Percentiles rank a stretch among this genome's conserved stretches.
phyloP scores from a whole-genome alignment of 768 basidiomycete species.

The Tulasnella sp. region DNA sequence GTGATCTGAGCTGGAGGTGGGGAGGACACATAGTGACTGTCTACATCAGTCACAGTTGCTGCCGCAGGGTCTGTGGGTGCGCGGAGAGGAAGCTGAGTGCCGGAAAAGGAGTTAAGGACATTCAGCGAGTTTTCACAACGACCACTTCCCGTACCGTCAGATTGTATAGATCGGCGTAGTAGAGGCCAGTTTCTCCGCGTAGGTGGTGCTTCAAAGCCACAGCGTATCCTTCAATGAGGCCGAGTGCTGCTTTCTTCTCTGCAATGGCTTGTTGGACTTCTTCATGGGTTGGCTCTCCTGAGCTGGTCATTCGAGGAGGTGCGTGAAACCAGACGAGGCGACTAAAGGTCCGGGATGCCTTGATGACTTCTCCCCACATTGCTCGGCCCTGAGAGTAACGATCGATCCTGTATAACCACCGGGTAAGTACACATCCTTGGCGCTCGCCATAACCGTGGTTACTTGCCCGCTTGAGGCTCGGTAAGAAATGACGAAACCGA shows the following conservation, averaged over 20 bases:
- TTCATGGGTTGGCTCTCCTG: background rate
- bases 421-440: background rate
- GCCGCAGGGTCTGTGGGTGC: background rate
- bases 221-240: constrained; percentile 16
- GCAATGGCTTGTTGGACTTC: constrained; percentile 1
- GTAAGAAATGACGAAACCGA: constrained; percentile 15
- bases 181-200: constrained; percentile 10
- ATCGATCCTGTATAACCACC: background rate
- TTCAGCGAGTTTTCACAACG: background rate
- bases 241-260: constrained; percentile 13
- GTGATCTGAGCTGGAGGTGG: constrained; percentile 9
- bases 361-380: constrained; percentile 17
- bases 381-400: constrained; percentile 8
- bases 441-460: background rate
- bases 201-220: constrained; percentile 16
- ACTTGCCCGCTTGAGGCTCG: constrained; percentile 8
- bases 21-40: background rate
- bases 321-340: constrained; percentile 14
- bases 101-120: background rate
- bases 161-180: constrained; percentile 15
- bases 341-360: constrained; percentile 3
- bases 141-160: background rate
- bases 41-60: background rate
- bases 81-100: background rate
- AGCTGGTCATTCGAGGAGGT: background rate